Evolutionary conservation across 208 protist species (phyloP).

Genomic region (Entamoeba nuttalli): DNA sequence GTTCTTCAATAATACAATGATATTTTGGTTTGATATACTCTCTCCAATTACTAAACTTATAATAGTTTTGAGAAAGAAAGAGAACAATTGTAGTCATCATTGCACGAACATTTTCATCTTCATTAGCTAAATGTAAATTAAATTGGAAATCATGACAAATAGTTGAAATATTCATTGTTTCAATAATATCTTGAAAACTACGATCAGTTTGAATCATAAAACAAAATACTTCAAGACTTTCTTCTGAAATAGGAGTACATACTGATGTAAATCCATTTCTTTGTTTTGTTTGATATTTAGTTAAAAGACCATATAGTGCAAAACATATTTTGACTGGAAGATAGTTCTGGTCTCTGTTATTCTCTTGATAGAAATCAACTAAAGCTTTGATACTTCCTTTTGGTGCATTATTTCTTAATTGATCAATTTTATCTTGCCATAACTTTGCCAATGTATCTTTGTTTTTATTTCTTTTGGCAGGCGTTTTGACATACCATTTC

Average conservation of each 20-base stretch:
- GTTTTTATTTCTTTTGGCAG: neutral
- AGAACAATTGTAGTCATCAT: neutral
- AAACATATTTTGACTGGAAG: neutral
- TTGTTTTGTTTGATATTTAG: neutral
- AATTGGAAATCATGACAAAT: neutral
- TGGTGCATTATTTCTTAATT: neutral
- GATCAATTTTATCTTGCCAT: neutral
- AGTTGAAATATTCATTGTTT: neutral
- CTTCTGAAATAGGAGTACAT: neutral
- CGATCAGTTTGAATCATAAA: neutral
- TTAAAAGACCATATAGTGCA: neutral
- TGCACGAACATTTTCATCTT: neutral
- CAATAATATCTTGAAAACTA: neutral
- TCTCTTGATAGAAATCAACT: neutral
- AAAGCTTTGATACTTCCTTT: neutral
- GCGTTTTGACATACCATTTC: neutral
- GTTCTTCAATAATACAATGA: neutral
- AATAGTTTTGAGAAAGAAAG: neutral
- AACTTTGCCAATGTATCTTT: neutral
- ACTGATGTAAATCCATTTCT: neutral
- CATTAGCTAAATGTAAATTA: neutral
- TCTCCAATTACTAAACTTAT: neutral
- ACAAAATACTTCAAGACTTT: neutral
- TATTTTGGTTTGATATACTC: neutral
- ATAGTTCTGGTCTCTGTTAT: neutral